Evolutionary conservation across 1,284 basidiomycete species (phyloP).

Genomic region (Naganishia liquefaciens): DNA sequence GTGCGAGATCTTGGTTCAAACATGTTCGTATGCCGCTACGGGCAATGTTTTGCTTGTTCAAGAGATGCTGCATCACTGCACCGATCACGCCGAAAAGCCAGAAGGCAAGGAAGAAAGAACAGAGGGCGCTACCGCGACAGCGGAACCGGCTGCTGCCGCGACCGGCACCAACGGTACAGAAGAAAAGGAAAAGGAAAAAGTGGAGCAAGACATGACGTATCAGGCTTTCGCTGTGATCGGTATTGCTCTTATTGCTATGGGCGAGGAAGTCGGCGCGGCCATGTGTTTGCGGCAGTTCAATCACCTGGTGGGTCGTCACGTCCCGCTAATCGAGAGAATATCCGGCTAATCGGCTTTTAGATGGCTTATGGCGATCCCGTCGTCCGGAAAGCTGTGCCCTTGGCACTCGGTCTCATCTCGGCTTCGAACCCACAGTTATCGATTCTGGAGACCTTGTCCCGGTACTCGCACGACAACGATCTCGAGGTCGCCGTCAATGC

Average conservation of each 20-base stretch:
- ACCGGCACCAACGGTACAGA: slow-evolving; percentile 12
- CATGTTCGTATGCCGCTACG: slow-evolving; percentile 91
- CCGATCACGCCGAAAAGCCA: slow-evolving; percentile 74
- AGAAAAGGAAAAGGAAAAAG: slow-evolving; percentile 59
- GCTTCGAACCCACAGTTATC: slow-evolving; percentile 95
- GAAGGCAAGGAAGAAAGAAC: slow-evolving; percentile 43
- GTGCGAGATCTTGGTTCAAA: slow-evolving; percentile 88
- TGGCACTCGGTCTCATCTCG: slow-evolving; percentile 91
- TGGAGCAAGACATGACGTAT: slow-evolving; percentile 72
- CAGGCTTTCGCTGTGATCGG: slow-evolving; percentile 93
- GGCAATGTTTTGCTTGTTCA: slow-evolving; percentile 96
- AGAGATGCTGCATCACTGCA: slow-evolving; percentile 87
- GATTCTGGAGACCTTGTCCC: slow-evolving; percentile 96
- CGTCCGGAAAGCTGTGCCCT: slow-evolving; percentile 90
- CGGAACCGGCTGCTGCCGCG: slow-evolving; percentile 25
- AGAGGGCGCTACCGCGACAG: slow-evolving; percentile 35
- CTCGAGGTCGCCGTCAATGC: slow-evolving; percentile 93
- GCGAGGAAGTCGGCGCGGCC: slow-evolving; percentile 95
- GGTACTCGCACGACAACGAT: slow-evolving; percentile 99
- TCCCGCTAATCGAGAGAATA: neutral
- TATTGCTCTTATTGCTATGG: slow-evolving; percentile 94
- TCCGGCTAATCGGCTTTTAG: slow-evolving; percentile 53
- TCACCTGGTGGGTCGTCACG: slow-evolving; percentile 67
- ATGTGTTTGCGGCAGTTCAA: slow-evolving; percentile 95
- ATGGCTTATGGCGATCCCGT: slow-evolving; percentile 98